Conservation (phyloP, 495 filamentous ascomycete species). For the Aspergillus haitiensis region DNA sequence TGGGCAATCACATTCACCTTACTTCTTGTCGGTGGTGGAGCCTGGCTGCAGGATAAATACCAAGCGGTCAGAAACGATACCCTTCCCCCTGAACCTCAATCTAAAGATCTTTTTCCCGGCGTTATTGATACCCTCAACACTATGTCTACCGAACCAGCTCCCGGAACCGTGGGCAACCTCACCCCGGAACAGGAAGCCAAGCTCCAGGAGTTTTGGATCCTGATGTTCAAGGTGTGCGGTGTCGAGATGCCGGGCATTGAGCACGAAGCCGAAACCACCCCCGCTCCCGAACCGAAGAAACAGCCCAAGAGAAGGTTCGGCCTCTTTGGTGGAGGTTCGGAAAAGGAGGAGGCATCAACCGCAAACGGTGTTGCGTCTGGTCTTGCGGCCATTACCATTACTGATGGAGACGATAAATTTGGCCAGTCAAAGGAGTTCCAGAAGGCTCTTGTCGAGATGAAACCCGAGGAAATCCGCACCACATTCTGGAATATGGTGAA, state of each 20-base stretch:
- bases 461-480: conserved; percentile 74
- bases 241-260: conserved; percentile 47
- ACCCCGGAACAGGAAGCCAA: conserved; percentile 87
- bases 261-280: conserved; percentile 25
- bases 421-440: conserved; percentile 85
- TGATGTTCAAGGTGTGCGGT: conserved; percentile 77
- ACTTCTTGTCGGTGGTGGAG: conserved; percentile 35
- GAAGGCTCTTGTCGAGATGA: conserved; percentile 69
- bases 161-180: conserved; percentile 83
- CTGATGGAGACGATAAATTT: conserved; percentile 84
- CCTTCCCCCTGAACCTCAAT: conserved; percentile 6
- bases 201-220: conserved; percentile 81
- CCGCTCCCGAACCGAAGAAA: conserved; percentile 52
- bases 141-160: conserved; percentile 49
- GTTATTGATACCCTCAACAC: conserved; percentile 45
- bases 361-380: conserved; percentile 36
- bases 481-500: conserved; percentile 97
- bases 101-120: conserved; percentile 36
- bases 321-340: conserved; percentile 56
- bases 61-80: conserved; percentile 19
- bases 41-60: conserved; percentile 41
- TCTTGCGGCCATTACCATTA: conserved; percentile 36
- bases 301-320: conserved; percentile 63
- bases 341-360: conserved; percentile 54
- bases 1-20: conserved; percentile 43